Conservation (phyloP, 2,329 filamentous ascomycete genomes). For the Apiospora rasikravindrae region DNA sequence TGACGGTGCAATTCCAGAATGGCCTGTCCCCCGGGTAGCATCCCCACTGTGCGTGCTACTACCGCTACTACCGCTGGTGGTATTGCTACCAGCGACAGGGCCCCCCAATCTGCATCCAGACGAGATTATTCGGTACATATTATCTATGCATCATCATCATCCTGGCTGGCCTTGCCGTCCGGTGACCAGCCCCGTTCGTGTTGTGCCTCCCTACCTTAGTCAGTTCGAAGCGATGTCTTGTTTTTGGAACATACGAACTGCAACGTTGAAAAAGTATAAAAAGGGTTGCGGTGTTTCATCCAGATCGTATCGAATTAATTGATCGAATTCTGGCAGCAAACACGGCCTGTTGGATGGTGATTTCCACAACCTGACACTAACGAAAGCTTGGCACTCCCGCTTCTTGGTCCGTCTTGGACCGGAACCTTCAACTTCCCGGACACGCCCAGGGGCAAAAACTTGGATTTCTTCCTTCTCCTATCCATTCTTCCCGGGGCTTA, state of each 20-base stretch:
- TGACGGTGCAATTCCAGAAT: constrained; percentile 12
- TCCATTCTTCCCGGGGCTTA: not conserved
- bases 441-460: not conserved
- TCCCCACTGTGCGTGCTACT: not conserved
- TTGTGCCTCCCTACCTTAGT: not conserved
- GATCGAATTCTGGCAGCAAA: not conserved
- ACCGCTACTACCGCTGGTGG: not conserved
- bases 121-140: not conserved
- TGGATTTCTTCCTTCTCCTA: not conserved
- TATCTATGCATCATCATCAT: not conserved
- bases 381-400: constrained; percentile 11
- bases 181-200: not conserved
- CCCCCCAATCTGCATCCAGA: not conserved
- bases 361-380: constrained; percentile 13
- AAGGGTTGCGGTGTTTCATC: constrained; percentile 6
- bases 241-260: not conserved
- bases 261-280: not conserved
- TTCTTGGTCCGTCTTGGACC: not conserved
- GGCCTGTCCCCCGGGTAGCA: not conserved
- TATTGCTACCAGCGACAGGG: not conserved
- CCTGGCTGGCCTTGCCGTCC: not conserved
- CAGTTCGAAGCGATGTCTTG: not conserved
- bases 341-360: not conserved
- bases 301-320: not conserved
- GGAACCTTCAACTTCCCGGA: not conserved